Percentiles rank a stretch among this genome's conserved stretches.
These are phyloP conservation scores for Pseudozyma sp. DNA, from an alignment of 1,284 basidiomycete species.

Conservation along the genomic window DNA sequence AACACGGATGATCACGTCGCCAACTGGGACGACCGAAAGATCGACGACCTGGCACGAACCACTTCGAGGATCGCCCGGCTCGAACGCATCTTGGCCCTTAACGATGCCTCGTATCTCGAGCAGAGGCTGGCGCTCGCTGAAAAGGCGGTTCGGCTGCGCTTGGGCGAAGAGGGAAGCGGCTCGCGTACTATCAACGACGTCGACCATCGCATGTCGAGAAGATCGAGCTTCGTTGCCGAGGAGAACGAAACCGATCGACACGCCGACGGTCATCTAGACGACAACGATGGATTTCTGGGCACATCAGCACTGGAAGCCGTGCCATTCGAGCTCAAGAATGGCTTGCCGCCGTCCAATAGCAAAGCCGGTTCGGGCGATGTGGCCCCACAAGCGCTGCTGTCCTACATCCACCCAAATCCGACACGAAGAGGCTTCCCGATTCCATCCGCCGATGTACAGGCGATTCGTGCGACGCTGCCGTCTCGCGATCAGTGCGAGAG, in stretches of 20 bases:
- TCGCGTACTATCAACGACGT: constrained; percentile 6
- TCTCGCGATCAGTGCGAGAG: constrained; percentile 43
- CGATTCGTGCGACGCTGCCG: constrained; percentile 42
- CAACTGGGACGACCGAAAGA: constrained; percentile 43
- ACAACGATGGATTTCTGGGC: constrained; percentile 50
- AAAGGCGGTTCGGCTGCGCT: constrained; percentile 30
- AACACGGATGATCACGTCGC: constrained; percentile 20
- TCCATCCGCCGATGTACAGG: constrained; percentile 42
- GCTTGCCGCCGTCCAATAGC: constrained; percentile 16
- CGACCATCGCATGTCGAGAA: constrained; percentile 21
- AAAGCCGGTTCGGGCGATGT: constrained; percentile 23
- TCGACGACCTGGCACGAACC: constrained; percentile 42
- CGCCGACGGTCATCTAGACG: constrained; percentile 43
- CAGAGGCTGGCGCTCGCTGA: constrained; percentile 45
- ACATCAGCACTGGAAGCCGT: constrained; percentile 47
- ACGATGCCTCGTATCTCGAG: constrained; percentile 42
- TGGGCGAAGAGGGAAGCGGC: constrained; percentile 24
- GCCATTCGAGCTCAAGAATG: constrained; percentile 40
- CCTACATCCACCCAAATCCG: constrained; percentile 48
- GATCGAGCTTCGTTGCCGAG: constrained; percentile 35
- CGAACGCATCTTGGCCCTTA: constrained; percentile 42
- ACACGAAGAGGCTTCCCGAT: constrained; percentile 48
- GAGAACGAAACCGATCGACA: constrained; percentile 40
- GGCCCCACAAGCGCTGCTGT: constrained; percentile 29
- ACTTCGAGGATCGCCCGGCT: constrained; percentile 41